These are phyloP conservation scores for Phoma sp. DNA, from an alignment of 2,329 filamentous ascomycete genomes.

Conservation along the genomic window DNA sequence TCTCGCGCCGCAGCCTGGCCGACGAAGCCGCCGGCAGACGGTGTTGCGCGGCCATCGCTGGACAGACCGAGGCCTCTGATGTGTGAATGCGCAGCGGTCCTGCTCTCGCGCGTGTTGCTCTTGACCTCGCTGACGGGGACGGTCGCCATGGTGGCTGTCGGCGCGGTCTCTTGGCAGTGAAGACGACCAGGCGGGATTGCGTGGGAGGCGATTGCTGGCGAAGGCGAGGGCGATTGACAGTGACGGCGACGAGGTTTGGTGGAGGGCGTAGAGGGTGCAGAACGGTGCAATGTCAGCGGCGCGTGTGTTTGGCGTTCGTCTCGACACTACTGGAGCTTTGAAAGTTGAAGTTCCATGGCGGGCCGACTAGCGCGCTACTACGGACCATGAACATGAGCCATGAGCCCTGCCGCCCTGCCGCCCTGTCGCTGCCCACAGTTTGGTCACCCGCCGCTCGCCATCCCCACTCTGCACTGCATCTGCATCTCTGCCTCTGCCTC, in stretches of 20 bases:
- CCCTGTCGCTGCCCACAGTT: background rate
- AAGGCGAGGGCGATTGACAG: background rate
- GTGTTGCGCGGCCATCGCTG: conserved; percentile 81
- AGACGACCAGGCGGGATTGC: background rate
- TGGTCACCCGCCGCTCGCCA: background rate
- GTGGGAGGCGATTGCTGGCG: background rate
- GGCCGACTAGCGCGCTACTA: conserved; percentile 1
- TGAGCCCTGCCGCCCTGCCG: background rate
- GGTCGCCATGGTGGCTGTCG: conserved; percentile 39
- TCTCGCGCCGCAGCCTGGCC: conserved; percentile 89
- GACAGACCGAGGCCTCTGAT: conserved; percentile 94
- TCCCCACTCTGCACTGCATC: conserved; percentile 2
- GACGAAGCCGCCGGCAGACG: conserved; percentile 76
- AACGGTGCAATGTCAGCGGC: background rate
- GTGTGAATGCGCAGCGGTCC: conserved; percentile 95
- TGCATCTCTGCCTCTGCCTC: no score
- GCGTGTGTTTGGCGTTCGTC: background rate
- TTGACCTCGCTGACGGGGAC: conserved; percentile 78
- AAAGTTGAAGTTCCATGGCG: conserved; percentile 7
- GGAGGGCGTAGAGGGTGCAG: no score
- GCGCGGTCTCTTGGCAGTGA: background rate
- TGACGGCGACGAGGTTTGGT: no score
- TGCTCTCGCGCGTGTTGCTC: conserved; percentile 89
- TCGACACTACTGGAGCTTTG: background rate
- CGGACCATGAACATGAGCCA: no score